Evolutionary conservation across 2,329 filamentous ascomycete species (phyloP), one percentile per base, ranked within the genome.

Genomic region (Malbranchea zuffiana): DNA sequence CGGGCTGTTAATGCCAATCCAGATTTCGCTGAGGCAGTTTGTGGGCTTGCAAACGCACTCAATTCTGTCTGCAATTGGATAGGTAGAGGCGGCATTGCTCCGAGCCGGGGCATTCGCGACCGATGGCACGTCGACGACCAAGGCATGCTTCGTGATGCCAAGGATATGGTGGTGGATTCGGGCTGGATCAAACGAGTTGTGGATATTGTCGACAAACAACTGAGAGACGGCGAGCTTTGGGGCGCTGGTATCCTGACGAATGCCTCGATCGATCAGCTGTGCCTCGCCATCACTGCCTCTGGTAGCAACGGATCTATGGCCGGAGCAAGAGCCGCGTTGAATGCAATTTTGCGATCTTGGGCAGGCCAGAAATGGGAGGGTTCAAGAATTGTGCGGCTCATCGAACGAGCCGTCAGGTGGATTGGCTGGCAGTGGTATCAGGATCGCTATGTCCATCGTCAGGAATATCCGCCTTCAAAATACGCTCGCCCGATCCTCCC

Each of bases 1-100:
- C 76, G 87, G 45, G 90, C 90, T 25, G 88, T 98, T 6, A 71
- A 73, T 21, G 78, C 87, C n/a, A 98, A 90, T 49, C 88, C 90
- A 0, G 82, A 93, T 21, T 98, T 98, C 61, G 85, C 90, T 1
- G 90, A 98, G 62, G 90, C 90, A 5, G 88, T 98, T 0, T 98
- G 90, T 57, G 90, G 90, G 5, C 71, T 98, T 35, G 87, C 86
- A 1, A 96, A 93, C 41, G 88, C 90, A 1, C 67, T 98, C 35
- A 96, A 95, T 55, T 96, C 90, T 5, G 87, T 98, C 4, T 98
- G 90, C 55, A 82, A 88, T 52, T 98, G 90, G 90, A 74, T 75
- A 50, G 85, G 85, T 19, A 77, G 90, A 45, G 90, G 90, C 43
- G 90, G 90, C 1, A 80, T 93, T 30, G 69, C 83, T 17, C 71